These are phyloP conservation scores for Oenanthe sinensis DNA, from an alignment of 129 eudicot species.

Conservation along the genomic window DNA sequence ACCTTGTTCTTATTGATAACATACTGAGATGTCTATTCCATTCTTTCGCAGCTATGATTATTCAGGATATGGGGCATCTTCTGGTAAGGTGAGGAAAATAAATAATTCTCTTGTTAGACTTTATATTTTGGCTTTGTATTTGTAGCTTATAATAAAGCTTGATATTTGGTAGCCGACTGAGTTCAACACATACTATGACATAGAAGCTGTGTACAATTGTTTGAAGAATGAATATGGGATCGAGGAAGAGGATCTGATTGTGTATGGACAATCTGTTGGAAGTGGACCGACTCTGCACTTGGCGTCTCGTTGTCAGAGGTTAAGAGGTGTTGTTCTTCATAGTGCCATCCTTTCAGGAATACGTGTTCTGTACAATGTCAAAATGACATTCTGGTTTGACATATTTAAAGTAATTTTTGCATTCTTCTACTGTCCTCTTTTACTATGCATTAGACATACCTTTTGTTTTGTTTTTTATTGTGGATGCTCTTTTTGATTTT, in stretches of 20 bases:
- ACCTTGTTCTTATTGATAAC: not conserved
- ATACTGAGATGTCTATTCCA: not conserved
- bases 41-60: conserved; percentile 76
- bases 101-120: not conserved
- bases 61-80: conserved; percentile 94
- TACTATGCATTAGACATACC: not conserved
- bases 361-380: conserved; percentile 77
- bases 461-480: not conserved
- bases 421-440: not conserved
- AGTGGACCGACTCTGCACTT: conserved; percentile 93
- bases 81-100: conserved; percentile 73
- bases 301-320: conserved; percentile 60
- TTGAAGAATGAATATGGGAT: conserved; percentile 67
- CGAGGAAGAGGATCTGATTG: conserved; percentile 78
- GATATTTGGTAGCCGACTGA: conserved; percentile 71
- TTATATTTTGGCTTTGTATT: not conserved
- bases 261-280: conserved; percentile 95
- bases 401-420: conserved; percentile 58
- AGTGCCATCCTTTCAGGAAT: conserved; percentile 93
- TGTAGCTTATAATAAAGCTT: conserved; percentile 1
- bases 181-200: conserved; percentile 86
- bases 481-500: not conserved
- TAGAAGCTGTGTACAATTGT: conserved; percentile 88
- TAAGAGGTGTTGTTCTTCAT: conserved; percentile 87
- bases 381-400: conserved; percentile 95